A percentile compares a stretch with the other conserved stretches of the same genome.
These are phyloP conservation scores for Nephelium lappaceum DNA, from an alignment of 345 rosid species.

Conservation along the genomic window DNA sequence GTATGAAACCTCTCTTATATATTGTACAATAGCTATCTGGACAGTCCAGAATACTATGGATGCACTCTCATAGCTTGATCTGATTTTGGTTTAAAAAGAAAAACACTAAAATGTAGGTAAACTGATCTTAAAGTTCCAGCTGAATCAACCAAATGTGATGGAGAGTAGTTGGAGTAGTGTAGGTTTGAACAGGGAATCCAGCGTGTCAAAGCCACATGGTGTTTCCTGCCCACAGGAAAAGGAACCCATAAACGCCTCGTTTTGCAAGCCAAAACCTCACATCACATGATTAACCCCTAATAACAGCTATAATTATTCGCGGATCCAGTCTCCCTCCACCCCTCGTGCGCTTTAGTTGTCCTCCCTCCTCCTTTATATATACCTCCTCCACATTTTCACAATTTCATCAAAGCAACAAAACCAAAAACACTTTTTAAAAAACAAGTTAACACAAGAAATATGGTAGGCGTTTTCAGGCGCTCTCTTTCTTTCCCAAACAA, in stretches of 20 bases:
- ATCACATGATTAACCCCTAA: conserved; percentile 6
- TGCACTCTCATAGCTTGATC: too few species aligned
- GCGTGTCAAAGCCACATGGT: conserved; percentile 27
- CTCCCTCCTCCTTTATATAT: conserved; percentile 18
- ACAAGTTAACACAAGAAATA: background rate
- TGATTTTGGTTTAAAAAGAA: too few species aligned
- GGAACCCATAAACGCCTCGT: conserved; percentile 23
- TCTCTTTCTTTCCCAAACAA: conserved; percentile 63
- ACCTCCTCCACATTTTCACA: background rate
- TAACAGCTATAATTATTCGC: conserved; percentile 27
- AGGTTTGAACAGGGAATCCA: conserved; percentile 12
- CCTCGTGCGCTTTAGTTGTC: conserved; percentile 32
- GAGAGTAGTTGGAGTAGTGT: background rate
- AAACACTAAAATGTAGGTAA: too few species aligned
- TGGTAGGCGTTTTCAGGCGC: conserved; percentile 57
- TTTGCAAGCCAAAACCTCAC: background rate
- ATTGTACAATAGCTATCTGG: too few species aligned
- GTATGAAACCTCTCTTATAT: too few species aligned
- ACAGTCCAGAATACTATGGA: too few species aligned
- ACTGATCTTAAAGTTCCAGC: too few species aligned
- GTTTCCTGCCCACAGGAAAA: conserved; percentile 27
- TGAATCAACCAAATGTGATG: background rate
- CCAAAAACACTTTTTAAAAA: background rate
- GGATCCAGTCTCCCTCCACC: conserved; percentile 37
- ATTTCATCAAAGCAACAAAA: background rate